Percentiles rank a stretch among this genome's conserved stretches.
phyloP scores from a whole-genome alignment of 495 filamentous ascomycete species.

The Podospora anserina region DNA sequence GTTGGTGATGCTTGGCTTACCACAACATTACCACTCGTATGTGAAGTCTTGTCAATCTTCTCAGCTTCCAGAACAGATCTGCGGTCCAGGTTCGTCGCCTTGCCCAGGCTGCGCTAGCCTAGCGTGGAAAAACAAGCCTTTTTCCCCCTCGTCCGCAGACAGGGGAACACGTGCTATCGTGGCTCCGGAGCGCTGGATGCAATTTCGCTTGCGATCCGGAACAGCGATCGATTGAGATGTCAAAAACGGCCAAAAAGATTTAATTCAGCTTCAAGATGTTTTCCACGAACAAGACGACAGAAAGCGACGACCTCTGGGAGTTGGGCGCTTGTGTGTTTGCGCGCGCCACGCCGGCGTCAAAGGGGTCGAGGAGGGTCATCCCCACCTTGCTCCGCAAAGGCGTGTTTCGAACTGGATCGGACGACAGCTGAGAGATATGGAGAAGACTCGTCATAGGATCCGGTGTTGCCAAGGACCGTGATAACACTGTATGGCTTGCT shows the following conservation, averaged over 20 bases:
- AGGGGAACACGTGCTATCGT: slow-evolving; percentile 23
- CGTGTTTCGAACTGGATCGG: slow-evolving; percentile 10
- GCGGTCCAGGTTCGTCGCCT: background rate
- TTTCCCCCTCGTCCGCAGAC: slow-evolving; percentile 20
- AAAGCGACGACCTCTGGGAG: background rate
- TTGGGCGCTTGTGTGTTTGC: background rate
- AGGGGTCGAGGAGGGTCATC: background rate
- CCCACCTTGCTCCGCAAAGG: slow-evolving; percentile 1
- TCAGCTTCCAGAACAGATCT: background rate
- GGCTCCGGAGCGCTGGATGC: slow-evolving; percentile 29
- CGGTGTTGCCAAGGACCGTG: background rate
- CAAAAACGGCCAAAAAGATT: background rate
- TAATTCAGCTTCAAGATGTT: background rate
- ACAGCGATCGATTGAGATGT: slow-evolving; percentile 10
- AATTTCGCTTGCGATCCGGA: slow-evolving; percentile 35
- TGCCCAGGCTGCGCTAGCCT: slow-evolving; percentile 9
- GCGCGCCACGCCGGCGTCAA: background rate
- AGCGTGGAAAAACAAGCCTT: slow-evolving; percentile 32
- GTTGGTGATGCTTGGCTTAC: background rate
- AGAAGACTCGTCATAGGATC: background rate
- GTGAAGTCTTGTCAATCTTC: background rate
- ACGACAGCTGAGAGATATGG: slow-evolving; percentile 1
- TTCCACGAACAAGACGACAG: background rate
- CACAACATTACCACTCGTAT: background rate
- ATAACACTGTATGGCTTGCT: background rate